Base-by-base conservation (phyloP, 2,329 filamentous ascomycete species). In the Trichoderma simmonsii region DNA sequence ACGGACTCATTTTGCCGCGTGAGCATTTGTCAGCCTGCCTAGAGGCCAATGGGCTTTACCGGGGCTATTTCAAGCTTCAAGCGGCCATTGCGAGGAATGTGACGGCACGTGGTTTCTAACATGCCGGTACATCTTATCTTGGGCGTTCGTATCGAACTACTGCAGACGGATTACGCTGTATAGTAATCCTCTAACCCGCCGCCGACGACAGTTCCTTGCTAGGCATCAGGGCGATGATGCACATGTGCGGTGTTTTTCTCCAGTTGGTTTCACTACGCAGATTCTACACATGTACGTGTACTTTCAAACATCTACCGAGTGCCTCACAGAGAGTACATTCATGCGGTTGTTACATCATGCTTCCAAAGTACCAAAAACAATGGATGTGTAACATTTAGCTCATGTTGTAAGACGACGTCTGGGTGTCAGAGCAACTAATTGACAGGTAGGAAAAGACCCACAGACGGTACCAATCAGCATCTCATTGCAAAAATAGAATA, bases 1-100 rank as follows among this genome's bases (percentile, higher is more conserved):
- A 24, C 43, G 43, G 43, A 51, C 43, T 51, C n/a, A 34, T 51
- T 15, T 21, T 32, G 26, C 18, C 26, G 26, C 39, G 39, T 28
- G 15, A 30, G 63, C 63, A 65, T 65, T 65, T 65, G 63, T 65
- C 63, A 65, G 63, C 63, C 63, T 9, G 39, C 15, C 39, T 4
- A 43, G 39, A 51, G 21, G 48, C 48, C n/a, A 54, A 54, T 24
- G 48, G 48, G 21, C 11, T 54, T 54, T 14, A 21, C n/a, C 11
- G 21, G 48, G 48, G 48, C 48, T 24, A 54, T 54, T 21, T 54
- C 48, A 21, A 24, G 11, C 48, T 54, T 24, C 7, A 12, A 21
- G n/a, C 43, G n/a, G 9, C 18, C 43, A 48, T 51, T 51, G 8
- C 2, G n/a, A 51, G 43, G 43, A 21, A 24, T 54, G n/a, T 24